Percentiles rank a stretch among this genome's conserved stretches.
Evolutionary conservation across 495 filamentous ascomycete species (phyloP).

Genomic region (Penicillium cataractarum): DNA sequence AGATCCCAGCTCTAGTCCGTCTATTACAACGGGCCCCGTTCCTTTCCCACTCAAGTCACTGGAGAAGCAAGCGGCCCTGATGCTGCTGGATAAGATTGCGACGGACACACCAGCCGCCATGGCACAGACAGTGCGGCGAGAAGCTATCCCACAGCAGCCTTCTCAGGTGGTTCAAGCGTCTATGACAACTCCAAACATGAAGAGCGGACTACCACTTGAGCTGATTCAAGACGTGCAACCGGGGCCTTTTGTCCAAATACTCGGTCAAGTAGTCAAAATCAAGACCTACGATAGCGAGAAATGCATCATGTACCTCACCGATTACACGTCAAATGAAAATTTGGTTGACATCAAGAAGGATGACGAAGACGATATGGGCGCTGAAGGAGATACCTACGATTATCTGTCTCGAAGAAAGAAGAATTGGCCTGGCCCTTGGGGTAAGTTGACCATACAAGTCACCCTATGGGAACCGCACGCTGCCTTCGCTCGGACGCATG

Average conservation of each 20-base stretch:
- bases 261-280: slow-evolving; percentile 75
- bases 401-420: slow-evolving; percentile 41
- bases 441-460: slow-evolving; percentile 72
- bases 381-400: slow-evolving; percentile 53
- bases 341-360: slow-evolving; percentile 60
- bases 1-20: slow-evolving; percentile 25
- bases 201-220: slow-evolving; percentile 53
- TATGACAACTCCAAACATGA: slow-evolving; percentile 13
- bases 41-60: slow-evolving; percentile 30
- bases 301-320: slow-evolving; percentile 75
- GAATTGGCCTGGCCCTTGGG: slow-evolving; percentile 79
- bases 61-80: slow-evolving; percentile 34
- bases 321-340: slow-evolving; percentile 73
- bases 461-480: slow-evolving; percentile 75
- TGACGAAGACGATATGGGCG: slow-evolving; percentile 35
- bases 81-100: slow-evolving; percentile 33
- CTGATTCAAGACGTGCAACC: slow-evolving; percentile 66
- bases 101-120: slow-evolving; percentile 14
- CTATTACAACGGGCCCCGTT: slow-evolving; percentile 37
- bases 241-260: slow-evolving; percentile 64
- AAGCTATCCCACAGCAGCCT: background rate
- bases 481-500: slow-evolving; percentile 51
- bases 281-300: slow-evolving; percentile 52
- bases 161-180: slow-evolving; percentile 21
- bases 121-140: background rate